Base-by-base conservation (phyloP, 2,329 filamentous ascomycete species). In the Aspergillus puulaauensis region DNA sequence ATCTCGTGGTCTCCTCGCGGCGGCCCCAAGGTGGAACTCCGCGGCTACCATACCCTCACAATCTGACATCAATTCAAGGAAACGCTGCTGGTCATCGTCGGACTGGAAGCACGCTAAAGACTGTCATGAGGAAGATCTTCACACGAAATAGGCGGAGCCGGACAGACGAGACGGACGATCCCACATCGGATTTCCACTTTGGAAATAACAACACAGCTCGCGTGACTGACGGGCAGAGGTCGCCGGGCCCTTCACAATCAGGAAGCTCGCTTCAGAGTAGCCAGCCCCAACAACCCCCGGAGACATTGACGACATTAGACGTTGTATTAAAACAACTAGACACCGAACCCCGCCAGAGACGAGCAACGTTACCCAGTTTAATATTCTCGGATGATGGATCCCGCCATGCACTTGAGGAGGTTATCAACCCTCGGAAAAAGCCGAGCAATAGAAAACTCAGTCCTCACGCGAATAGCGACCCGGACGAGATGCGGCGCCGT, bases 101-200 rank as follows among this genome's bases (percentile, higher is more conserved):
- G 12, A 75, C 73, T 6, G 74, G 71, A 9, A 77, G 75, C 55
- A 75, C 75, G 2, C 56, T 77, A 51, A 77, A 74, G 58, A 75
- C 71, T 3, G 74, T 77, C n/a, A 77, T 77, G 75, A 73, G 74
- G 50, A 78, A 73, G 63, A 71, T 78, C 45, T 78, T 78, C 64
- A 75, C 70, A 37, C 70, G 73, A 19, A 76, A 75, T 61, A 63
- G 72, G 47, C 69, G 71, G 31, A 74, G 72, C 46, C 65, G 71
- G 47, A 47, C 66, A 12, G 72, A 73, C 43, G 66, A 65, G 8
- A 27, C 68, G 14, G 70, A 74, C 11, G 69, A 67, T 37, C 57
- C 33, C 41, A 57, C 61, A 0, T 55, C 54, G 17, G 68, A 70
- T 35, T 63, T 62, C 11, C 61, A 55, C 5, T 66, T 57, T 35